Conservation (phyloP, 176 grass and related monocot species). For the Cenchrus purpureus region DNA sequence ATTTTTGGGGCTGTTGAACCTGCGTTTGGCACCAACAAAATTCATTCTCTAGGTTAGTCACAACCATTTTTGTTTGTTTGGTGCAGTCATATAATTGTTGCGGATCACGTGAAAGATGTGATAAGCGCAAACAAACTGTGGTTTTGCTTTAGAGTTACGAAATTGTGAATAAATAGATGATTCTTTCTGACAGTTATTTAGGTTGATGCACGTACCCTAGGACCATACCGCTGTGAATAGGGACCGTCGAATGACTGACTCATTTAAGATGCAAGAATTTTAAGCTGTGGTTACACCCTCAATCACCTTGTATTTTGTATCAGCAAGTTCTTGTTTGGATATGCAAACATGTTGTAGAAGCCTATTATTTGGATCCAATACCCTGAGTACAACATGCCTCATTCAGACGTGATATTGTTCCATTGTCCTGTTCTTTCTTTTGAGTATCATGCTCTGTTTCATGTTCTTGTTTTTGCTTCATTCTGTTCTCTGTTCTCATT, state of each 20-base stretch:
- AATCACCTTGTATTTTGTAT: no score
- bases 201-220: no score
- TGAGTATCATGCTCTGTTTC: background rate
- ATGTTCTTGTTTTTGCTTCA: conserved; percentile 20
- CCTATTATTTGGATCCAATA: no score
- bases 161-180: no score
- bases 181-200: no score
- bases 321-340: no score
- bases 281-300: no score
- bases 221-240: no score
- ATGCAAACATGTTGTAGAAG: no score
- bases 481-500: conserved; percentile 20
- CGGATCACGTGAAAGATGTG: background rate
- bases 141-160: no score
- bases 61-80: background rate
- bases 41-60: background rate
- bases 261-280: no score
- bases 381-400: background rate
- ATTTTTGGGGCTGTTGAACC: conserved; percentile 10
- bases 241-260: no score
- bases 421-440: background rate
- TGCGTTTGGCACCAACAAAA: background rate
- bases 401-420: background rate
- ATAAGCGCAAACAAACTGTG: background rate
- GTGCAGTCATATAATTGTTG: background rate